phyloP scores from a whole-genome alignment of 805 yeast genomes.

The Candida tammaniensis region DNA sequence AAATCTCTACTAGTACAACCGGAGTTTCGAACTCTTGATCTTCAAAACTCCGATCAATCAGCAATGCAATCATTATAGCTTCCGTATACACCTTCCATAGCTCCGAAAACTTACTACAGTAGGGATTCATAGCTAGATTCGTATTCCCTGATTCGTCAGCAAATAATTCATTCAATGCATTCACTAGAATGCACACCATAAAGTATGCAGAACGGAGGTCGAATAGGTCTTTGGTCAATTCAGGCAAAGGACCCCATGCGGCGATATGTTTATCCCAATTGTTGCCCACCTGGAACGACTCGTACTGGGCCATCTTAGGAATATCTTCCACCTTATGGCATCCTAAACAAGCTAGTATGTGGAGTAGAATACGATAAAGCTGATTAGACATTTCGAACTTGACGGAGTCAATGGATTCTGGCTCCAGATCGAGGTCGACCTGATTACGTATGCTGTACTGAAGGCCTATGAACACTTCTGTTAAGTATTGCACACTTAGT shows the following conservation, averaged over 20 bases:
- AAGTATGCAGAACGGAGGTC: constrained; percentile 25
- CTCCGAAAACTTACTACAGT: constrained; percentile 52
- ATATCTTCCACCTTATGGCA: not conserved
- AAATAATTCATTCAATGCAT: constrained; percentile 32
- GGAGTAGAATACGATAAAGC: constrained; percentile 28
- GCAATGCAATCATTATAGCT: constrained; percentile 57
- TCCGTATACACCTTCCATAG: constrained; percentile 68
- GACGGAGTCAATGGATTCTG: constrained; percentile 22
- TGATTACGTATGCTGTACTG: constrained; percentile 3
- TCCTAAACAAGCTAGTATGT: constrained; percentile 1
- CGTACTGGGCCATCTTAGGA: not conserved
- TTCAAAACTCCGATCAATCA: constrained; percentile 39
- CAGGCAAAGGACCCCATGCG: constrained; percentile 7
- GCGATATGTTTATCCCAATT: constrained; percentile 6
- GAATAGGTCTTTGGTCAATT: constrained; percentile 31
- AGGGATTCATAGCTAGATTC: constrained; percentile 58
- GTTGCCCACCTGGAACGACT: too few relatives aligned
- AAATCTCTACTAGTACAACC: constrained; percentile 26
- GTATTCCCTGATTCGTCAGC: constrained; percentile 23
- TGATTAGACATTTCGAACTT: constrained; percentile 33
- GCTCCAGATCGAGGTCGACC: not conserved
- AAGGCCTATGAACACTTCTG: constrained; percentile 5
- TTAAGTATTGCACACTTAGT: constrained; percentile 5
- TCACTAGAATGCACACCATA: constrained; percentile 30
- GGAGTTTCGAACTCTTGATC: constrained; percentile 28